Conservation (phyloP, 345 rosid species). For the Combretum micranthum region DNA sequence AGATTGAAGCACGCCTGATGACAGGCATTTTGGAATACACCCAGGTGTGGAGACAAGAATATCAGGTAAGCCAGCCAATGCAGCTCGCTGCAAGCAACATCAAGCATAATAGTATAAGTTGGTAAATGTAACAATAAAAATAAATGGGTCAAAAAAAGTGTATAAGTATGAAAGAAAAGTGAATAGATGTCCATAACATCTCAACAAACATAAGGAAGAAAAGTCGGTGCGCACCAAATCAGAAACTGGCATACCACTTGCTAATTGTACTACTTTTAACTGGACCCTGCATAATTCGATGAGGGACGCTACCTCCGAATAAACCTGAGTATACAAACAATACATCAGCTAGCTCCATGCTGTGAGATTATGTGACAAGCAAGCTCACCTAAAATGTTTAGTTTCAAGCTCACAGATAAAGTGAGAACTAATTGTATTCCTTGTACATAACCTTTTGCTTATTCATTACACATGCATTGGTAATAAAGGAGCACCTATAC, state of each 20-base stretch:
- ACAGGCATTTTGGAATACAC: conserved; percentile 73
- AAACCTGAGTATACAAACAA: conserved; percentile 37
- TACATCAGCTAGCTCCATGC: not conserved
- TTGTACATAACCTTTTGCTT: too few relatives aligned
- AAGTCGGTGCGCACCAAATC: conserved; percentile 52
- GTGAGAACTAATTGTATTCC: too few relatives aligned
- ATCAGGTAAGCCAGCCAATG: conserved; percentile 68
- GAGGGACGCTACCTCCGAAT: conserved; percentile 49
- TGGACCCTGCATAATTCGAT: conserved; percentile 75
- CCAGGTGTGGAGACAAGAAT: conserved; percentile 77
- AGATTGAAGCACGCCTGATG: conserved; percentile 57
- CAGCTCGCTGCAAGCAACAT: conserved; percentile 48
- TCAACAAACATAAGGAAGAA: not conserved
- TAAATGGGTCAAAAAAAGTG: not conserved
- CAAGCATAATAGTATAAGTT: not conserved
- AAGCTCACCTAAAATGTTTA: not conserved
- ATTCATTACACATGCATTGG: too few relatives aligned
- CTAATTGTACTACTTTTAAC: conserved; percentile 61
- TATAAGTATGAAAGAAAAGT: too few relatives aligned
- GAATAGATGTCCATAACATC: too few relatives aligned
- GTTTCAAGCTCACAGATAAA: not conserved
- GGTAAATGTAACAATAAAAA: not conserved
- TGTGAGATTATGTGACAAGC: too few relatives aligned
- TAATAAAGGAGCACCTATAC: too few relatives aligned
- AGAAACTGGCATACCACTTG: conserved; percentile 58